These are phyloP conservation scores for Cladosporium halotolerans DNA, from an alignment of 2,329 filamentous ascomycete species.

Conservation along the genomic window DNA sequence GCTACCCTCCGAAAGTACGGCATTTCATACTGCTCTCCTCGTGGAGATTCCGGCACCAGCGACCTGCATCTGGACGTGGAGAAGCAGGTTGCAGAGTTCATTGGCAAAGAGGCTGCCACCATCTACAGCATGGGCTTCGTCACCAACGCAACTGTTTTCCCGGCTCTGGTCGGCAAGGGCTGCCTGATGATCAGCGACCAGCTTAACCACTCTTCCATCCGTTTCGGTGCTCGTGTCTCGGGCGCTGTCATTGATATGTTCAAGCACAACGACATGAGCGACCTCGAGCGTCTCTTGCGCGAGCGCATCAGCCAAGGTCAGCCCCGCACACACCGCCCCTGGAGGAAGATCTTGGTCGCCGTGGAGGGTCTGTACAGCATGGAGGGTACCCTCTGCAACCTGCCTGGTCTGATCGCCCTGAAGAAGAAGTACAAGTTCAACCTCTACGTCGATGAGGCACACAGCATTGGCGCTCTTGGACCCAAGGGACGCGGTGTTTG, in stretches of 20 bases:
- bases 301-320: conserved; percentile 95
- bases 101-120: conserved; percentile 91
- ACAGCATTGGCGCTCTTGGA: conserved; percentile 89
- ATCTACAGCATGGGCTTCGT: conserved; percentile 99
- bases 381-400: conserved; percentile 97
- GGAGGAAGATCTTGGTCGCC: conserved; percentile 97
- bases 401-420: conserved; percentile 79
- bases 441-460: conserved; percentile 92
- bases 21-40: conserved; percentile 72
- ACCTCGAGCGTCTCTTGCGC: conserved; percentile 78
- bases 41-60: conserved; percentile 76
- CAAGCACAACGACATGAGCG: conserved; percentile 92
- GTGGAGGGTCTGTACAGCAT: conserved; percentile 98
- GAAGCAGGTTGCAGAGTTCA: conserved; percentile 79
- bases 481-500: conserved; percentile 87
- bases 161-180: conserved; percentile 84
- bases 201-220: conserved; percentile 95
- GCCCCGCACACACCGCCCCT: conserved; percentile 93
- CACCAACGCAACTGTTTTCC: conserved; percentile 89
- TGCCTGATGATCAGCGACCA: conserved; percentile 95
- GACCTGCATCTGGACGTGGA: conserved; percentile 88
- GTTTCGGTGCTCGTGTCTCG: conserved; percentile 87
- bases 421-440: conserved; percentile 97
- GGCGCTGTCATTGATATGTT: conserved; percentile 94
- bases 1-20: conserved; percentile 79